A percentile compares a stretch with the other conserved stretches of the same genome.
Conservation (phyloP, 2,329 filamentous ascomycete genomes). For the Neopestalotiopsis sp. region DNA sequence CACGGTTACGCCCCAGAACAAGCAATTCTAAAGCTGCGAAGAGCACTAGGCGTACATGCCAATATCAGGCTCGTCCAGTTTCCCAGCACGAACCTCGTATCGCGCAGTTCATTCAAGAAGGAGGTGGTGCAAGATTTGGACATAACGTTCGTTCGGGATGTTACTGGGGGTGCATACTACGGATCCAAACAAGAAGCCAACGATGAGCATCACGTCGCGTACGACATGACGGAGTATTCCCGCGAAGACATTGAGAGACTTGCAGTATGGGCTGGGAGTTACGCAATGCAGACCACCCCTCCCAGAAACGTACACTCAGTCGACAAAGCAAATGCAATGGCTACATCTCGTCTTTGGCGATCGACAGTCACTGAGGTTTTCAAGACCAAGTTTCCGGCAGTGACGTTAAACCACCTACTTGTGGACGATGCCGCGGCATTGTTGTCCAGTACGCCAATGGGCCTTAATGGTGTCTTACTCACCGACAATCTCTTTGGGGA, state of each 20-base stretch:
- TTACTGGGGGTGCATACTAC: slow-evolving; percentile 81
- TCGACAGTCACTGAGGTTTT: slow-evolving; percentile 23
- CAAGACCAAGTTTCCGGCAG: slow-evolving; percentile 24
- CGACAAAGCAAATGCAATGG: slow-evolving; percentile 32
- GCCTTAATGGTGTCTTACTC: slow-evolving; percentile 30
- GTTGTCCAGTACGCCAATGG: slow-evolving; percentile 23
- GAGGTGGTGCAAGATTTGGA: slow-evolving; percentile 71
- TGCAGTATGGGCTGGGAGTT: slow-evolving; percentile 67
- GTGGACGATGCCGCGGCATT: slow-evolving; percentile 29
- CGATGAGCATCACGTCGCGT: slow-evolving; percentile 43
- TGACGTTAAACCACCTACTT: slow-evolving; percentile 26
- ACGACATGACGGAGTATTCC: slow-evolving; percentile 75
- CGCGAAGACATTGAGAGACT: slow-evolving; percentile 74
- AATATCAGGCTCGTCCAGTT: background rate
- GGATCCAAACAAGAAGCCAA: slow-evolving; percentile 70
- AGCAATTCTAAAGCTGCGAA: background rate
- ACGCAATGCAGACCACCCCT: slow-evolving; percentile 61
- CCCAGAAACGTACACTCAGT: slow-evolving; percentile 50
- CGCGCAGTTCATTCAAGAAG: slow-evolving; percentile 55
- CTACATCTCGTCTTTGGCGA: slow-evolving; percentile 31
- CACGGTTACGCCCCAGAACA: background rate
- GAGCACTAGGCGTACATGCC: background rate
- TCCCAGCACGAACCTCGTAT: background rate
- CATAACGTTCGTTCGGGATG: slow-evolving; percentile 78
- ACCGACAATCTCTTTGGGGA: slow-evolving; percentile 33